Evolutionary conservation across 495 filamentous ascomycete species (phyloP).

Genomic region (Aspergillus nanangensis): DNA sequence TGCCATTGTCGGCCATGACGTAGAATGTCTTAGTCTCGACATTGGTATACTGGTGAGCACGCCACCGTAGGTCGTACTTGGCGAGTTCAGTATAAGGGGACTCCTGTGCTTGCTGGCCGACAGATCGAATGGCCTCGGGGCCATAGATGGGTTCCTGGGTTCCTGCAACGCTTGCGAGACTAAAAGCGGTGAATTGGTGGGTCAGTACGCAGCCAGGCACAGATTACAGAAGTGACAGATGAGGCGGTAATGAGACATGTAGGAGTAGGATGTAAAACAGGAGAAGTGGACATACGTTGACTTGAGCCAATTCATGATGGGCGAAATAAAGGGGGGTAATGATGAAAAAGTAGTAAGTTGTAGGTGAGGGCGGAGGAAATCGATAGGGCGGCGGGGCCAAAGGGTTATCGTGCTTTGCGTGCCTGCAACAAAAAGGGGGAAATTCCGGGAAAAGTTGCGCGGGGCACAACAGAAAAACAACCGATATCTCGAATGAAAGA

Average conservation of each 20-base stretch:
- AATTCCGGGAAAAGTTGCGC: not conserved
- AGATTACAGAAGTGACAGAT: slow-evolving; percentile 6
- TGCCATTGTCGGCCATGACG: slow-evolving; percentile 72
- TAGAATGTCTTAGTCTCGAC: slow-evolving; percentile 99
- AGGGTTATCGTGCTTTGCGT: slow-evolving; percentile 4
- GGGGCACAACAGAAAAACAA: not conserved
- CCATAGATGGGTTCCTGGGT: slow-evolving; percentile 97
- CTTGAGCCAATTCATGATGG: slow-evolving; percentile 67
- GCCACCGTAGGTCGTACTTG: slow-evolving; percentile 79
- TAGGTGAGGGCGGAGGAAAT: slow-evolving; percentile 13
- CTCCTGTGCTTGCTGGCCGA: slow-evolving; percentile 72
- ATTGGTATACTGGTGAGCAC: slow-evolving; percentile 71
- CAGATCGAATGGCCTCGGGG: slow-evolving; percentile 78
- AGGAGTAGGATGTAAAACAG: not conserved
- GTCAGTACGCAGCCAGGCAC: slow-evolving; percentile 17
- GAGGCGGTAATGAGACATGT: not conserved
- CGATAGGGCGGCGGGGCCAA: slow-evolving; percentile 33
- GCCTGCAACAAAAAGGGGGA: not conserved
- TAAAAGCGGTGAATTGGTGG: slow-evolving; percentile 30
- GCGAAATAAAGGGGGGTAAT: slow-evolving; percentile 19
- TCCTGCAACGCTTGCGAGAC: slow-evolving; percentile 86
- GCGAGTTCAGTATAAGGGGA: slow-evolving; percentile 76
- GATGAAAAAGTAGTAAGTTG: slow-evolving; percentile 7
- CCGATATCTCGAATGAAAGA: not conserved
- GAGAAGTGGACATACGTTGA: slow-evolving; percentile 50